These are phyloP conservation scores for Penicillium angulare DNA, from an alignment of 495 filamentous ascomycete species.

Conservation along the genomic window DNA sequence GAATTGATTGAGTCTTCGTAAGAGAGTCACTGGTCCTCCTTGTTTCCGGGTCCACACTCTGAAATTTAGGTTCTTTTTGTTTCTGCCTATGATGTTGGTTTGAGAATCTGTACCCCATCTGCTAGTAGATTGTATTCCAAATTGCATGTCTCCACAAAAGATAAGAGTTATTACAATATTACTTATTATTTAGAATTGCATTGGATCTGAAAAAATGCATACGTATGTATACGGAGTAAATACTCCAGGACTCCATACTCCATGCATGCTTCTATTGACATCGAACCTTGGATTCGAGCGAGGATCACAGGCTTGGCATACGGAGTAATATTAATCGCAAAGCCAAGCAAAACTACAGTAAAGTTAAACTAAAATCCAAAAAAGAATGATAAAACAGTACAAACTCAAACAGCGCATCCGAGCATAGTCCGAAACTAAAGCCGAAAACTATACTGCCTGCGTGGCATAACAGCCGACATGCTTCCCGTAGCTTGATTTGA, in stretches of 20 bases:
- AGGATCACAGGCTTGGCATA: background rate
- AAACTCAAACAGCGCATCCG: conserved; percentile 6
- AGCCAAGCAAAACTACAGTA: background rate
- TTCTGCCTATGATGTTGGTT: background rate
- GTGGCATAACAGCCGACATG: background rate
- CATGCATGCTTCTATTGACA: background rate
- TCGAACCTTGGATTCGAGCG: background rate
- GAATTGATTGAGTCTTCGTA: too few species aligned
- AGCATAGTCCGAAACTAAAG: conserved; percentile 15
- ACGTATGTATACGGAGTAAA: too few species aligned
- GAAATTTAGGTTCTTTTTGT: background rate
- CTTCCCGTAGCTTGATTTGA: background rate
- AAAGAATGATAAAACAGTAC: background rate
- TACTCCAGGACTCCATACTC: too few species aligned
- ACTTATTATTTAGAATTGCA: too few species aligned
- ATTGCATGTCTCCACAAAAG: background rate
- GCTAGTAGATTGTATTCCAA: background rate
- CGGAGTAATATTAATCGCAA: background rate
- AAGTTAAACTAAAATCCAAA: background rate
- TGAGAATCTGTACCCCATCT: background rate
- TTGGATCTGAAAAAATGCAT: too few species aligned
- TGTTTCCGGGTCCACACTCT: background rate
- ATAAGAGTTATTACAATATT: too few species aligned
- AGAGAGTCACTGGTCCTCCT: too few species aligned
- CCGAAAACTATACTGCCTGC: conserved; percentile 10